These are phyloP conservation scores for Penicillium silybi DNA, from an alignment of 495 filamentous ascomycete species.

Conservation along the genomic window DNA sequence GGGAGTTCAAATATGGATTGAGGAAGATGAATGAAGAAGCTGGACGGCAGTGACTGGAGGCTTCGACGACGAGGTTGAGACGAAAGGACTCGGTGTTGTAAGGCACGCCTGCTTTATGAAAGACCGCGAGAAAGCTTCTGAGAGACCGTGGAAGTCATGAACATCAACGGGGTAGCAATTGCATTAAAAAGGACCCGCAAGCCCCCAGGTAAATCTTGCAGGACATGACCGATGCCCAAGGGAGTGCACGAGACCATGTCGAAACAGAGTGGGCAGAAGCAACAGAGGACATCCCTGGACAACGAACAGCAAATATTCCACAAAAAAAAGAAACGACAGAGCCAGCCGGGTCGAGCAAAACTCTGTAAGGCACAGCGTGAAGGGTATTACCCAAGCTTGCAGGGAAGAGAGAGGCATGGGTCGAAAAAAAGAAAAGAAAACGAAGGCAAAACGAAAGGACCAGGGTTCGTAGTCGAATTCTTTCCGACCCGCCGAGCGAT, in stretches of 20 bases:
- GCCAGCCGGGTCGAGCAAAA: conserved; percentile 21
- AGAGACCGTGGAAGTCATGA: conserved; percentile 1
- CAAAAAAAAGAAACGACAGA: conserved; percentile 21
- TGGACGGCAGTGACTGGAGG: neutral
- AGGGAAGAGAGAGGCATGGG: conserved; percentile 15
- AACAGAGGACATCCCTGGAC: conserved; percentile 31
- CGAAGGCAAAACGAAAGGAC: conserved; percentile 15
- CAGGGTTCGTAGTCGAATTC: conserved; percentile 24
- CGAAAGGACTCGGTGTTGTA: neutral
- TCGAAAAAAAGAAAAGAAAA: conserved; percentile 14
- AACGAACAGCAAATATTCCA: conserved; percentile 28
- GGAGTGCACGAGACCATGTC: conserved; percentile 30
- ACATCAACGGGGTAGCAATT: conserved; percentile 18
- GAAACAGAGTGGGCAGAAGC: conserved; percentile 20
- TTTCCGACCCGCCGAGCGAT: conserved; percentile 26
- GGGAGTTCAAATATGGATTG: neutral
- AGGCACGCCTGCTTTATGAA: neutral
- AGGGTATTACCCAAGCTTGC: conserved; percentile 20
- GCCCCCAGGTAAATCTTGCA: conserved; percentile 16
- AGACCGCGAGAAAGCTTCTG: neutral
- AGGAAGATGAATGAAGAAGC: neutral
- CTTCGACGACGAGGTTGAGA: neutral
- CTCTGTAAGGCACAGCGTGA: conserved; percentile 27
- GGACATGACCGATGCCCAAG: conserved; percentile 27
- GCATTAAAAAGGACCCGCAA: conserved; percentile 26